Conservation (phyloP, 371 early-diverging fungal species). For the Coemansia sp. region DNA sequence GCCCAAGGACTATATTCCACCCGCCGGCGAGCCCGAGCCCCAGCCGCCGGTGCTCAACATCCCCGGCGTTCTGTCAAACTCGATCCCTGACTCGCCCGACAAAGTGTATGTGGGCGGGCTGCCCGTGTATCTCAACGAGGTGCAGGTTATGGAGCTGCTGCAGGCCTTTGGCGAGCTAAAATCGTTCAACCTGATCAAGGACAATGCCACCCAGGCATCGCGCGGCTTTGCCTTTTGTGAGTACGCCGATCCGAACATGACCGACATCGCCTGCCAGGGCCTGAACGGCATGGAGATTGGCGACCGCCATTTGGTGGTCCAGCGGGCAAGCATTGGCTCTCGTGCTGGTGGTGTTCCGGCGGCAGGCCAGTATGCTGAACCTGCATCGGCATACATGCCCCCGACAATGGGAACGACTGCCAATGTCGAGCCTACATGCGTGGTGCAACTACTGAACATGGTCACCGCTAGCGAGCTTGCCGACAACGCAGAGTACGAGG, state of each 20-base stretch:
- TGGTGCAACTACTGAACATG: slow-evolving; percentile 92
- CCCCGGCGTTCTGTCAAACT: slow-evolving; percentile 73
- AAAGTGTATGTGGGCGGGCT: slow-evolving; percentile 94
- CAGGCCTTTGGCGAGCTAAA: slow-evolving; percentile 90
- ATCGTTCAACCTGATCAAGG: slow-evolving; percentile 91
- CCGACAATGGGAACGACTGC: slow-evolving; percentile 4
- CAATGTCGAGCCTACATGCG: slow-evolving; percentile 32
- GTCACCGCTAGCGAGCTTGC: slow-evolving; percentile 84
- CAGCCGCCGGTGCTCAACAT: slow-evolving; percentile 54
- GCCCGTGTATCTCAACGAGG: slow-evolving; percentile 85
- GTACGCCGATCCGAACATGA: slow-evolving; percentile 82
- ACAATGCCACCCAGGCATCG: slow-evolving; percentile 72
- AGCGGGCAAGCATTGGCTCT: slow-evolving; percentile 87
- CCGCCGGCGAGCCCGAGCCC: slow-evolving; percentile 57
- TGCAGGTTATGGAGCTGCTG: slow-evolving; percentile 90
- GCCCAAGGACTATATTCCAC: slow-evolving; percentile 89
- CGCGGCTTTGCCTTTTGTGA: slow-evolving; percentile 98
- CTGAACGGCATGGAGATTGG: slow-evolving; percentile 94
- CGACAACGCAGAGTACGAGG: slow-evolving; percentile 86
- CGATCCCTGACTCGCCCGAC: slow-evolving; percentile 86
- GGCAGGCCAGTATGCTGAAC: too few species aligned
- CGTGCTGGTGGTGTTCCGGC: slow-evolving; percentile 49
- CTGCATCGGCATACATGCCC: too few species aligned
- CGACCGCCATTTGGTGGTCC: slow-evolving; percentile 91
- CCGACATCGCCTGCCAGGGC: slow-evolving; percentile 91